Evolutionary conservation across 2,329 filamentous ascomycete genomes (phyloP), one percentile per base, ranked within the genome.

Genomic region (Diaporthe eres): DNA sequence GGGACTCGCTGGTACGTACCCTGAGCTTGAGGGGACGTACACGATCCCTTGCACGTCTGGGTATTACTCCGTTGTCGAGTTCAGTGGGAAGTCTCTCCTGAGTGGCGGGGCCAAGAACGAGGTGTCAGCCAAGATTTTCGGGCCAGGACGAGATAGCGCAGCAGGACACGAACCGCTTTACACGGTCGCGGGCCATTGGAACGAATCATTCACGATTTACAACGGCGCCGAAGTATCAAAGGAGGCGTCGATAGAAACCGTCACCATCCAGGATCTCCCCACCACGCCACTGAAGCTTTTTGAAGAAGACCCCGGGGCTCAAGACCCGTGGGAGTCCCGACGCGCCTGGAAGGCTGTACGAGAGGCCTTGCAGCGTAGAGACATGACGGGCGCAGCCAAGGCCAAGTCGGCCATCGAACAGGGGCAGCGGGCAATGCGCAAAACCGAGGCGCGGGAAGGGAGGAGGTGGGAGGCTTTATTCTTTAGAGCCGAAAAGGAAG

Each of bases 1-100:
- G 42, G 75, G 75, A 12, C 71, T 76, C 13, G 60, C 71, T 17
- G 71, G 75, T 13, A 77, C 78, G 1, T 81, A 81, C 67, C 78
- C 78, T 10, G 79, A 81, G 75, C 67, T 82, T 4, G 79, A 81
- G 57, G 79, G 80, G 7, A 79, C 75, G 0, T 81, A 80, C 47
- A 81, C 81, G 28, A 78, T 82, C 74, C 78, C 79, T 0, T 79
- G 78, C 37, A 81, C 79, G 71, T 80, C 79, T 31, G 81, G 81
- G 8, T 81, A 76, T 51, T 77, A 81, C 15, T 77, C 80, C 1
- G 81, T 78, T 4, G 74, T 82, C 25, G 67, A 77, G 1, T 82
- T 82, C 47, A 74, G 75, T 17, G 77, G 80, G 4, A 78, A 72
- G 60, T 75, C 75, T 51, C 60, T 72, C 2, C 51, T 79, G 39